Percentiles rank a stretch among this genome's conserved stretches.
phyloP scores from a whole-genome alignment of 352 stramenopile species.

The Saprolegnia parasitica region DNA sequence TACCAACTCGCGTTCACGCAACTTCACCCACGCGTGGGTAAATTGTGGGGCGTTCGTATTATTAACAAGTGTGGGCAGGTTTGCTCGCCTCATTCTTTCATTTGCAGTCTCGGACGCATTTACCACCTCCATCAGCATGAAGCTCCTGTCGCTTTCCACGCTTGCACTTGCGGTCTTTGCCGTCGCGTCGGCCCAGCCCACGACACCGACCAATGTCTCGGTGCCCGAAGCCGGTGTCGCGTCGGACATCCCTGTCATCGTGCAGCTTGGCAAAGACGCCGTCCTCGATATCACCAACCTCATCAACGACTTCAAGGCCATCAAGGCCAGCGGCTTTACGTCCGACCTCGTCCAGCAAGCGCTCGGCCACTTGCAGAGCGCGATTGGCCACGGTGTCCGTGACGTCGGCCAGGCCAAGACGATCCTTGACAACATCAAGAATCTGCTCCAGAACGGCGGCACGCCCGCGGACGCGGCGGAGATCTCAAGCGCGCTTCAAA shows the following conservation, averaged over 20 bases:
- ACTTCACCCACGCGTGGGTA: too few species aligned
- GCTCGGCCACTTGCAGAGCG: not conserved
- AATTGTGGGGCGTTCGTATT: too few species aligned
- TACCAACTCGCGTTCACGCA: too few species aligned
- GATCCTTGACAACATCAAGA: conserved; percentile 2
- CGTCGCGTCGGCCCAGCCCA: too few species aligned
- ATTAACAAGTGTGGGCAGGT: too few species aligned
- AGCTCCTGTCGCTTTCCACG: too few species aligned
- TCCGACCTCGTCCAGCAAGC: conserved; percentile 3
- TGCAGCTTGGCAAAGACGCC: conserved; percentile 4
- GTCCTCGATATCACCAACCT: conserved; percentile 2
- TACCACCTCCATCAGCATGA: too few species aligned
- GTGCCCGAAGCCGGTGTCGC: not conserved
- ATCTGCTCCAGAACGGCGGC: conserved; percentile 1
- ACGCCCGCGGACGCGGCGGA: not conserved
- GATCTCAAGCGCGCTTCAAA: not conserved
- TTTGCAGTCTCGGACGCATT: too few species aligned
- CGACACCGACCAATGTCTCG: too few species aligned
- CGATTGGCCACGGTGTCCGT: conserved; percentile 6
- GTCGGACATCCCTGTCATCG: not conserved
- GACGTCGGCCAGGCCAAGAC: conserved; percentile 1
- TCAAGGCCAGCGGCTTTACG: not conserved
- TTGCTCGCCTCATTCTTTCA: too few species aligned
- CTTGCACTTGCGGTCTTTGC: too few species aligned
- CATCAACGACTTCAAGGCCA: conserved; percentile 3